Percentiles rank a stretch among this genome's conserved stretches.
phyloP scores from a whole-genome alignment of 2,329 filamentous ascomycete genomes.

The Phyllosticta citriasiana region DNA sequence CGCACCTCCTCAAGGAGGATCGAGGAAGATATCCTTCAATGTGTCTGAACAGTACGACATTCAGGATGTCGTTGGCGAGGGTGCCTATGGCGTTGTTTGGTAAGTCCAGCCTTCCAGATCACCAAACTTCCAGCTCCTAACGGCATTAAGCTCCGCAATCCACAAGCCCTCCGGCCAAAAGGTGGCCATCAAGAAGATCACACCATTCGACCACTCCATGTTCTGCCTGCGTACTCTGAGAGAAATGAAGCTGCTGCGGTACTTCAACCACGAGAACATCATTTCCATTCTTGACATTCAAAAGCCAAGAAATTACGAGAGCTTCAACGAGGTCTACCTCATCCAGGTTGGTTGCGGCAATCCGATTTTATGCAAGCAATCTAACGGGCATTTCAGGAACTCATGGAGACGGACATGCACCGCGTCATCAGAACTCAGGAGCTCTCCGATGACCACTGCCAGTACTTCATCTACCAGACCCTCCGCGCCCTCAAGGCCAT shows the following conservation, averaged over 20 bases:
- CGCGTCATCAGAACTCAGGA: constrained; percentile 97
- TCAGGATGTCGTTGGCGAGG: constrained; percentile 97
- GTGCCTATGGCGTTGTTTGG: constrained; percentile 97
- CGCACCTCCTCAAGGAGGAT: constrained; percentile 37
- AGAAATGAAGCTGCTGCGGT: constrained; percentile 97
- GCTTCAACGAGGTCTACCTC: constrained; percentile 94
- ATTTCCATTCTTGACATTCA: constrained; percentile 99
- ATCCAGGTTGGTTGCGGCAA: constrained; percentile 59
- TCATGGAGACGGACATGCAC: constrained; percentile 99
- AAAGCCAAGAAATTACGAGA: constrained; percentile 91
- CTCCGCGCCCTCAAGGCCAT: constrained; percentile 95
- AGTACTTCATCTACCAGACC: constrained; percentile 99
- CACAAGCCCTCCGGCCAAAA: constrained; percentile 98
- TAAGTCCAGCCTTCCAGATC: constrained; percentile 39
- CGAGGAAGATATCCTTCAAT: constrained; percentile 97
- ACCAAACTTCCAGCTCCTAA: constrained; percentile 14
- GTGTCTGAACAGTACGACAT: constrained; percentile 99
- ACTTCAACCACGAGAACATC: constrained; percentile 99
- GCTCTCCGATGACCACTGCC: constrained; percentile 96
- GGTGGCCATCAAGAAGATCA: constrained; percentile 99
- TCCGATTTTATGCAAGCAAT: not conserved
- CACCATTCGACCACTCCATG: constrained; percentile 98
- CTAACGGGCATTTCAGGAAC: constrained; percentile 51
- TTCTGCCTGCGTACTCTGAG: constrained; percentile 92
- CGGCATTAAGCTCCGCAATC: constrained; percentile 65